Evolutionary conservation across 495 filamentous ascomycete species (phyloP).

Genomic region (Tirmania nivea): DNA sequence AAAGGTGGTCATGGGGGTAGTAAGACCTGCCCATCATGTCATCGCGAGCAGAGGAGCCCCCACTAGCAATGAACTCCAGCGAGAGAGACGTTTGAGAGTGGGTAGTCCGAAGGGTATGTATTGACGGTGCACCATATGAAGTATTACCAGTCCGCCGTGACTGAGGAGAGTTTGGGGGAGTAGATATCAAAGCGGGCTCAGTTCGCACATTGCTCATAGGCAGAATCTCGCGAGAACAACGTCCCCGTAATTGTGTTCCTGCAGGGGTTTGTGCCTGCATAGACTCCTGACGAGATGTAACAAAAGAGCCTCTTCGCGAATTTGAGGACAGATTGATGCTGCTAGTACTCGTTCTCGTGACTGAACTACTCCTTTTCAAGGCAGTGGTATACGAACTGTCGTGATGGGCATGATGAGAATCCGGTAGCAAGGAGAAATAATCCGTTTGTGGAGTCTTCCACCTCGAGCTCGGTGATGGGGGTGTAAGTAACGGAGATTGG

Average conservation of each 20-base stretch:
- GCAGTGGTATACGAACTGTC: too few species aligned
- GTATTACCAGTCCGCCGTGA: slow-evolving; percentile 1
- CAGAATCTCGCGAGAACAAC: not conserved
- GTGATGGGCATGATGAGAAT: not conserved
- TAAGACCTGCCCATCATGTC: slow-evolving; percentile 29
- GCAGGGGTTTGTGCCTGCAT: too few species aligned
- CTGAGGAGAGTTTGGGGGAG: slow-evolving; percentile 1
- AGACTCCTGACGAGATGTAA: too few species aligned
- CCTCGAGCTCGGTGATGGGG: too few species aligned
- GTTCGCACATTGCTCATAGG: not conserved
- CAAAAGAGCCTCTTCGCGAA: too few species aligned
- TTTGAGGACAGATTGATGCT: too few species aligned
- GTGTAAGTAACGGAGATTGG: too few species aligned
- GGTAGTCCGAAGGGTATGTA: slow-evolving; percentile 46
- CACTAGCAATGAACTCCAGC: slow-evolving; percentile 29
- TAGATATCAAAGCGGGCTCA: slow-evolving; percentile 6
- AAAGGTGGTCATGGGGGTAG: slow-evolving; percentile 44
- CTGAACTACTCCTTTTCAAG: too few species aligned
- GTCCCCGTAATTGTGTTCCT: too few species aligned
- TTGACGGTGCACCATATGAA: slow-evolving; percentile 30
- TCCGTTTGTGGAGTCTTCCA: too few species aligned
- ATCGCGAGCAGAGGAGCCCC: slow-evolving; percentile 34
- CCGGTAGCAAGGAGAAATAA: too few species aligned
- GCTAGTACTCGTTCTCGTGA: too few species aligned
- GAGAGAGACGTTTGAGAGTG: slow-evolving; percentile 44